Evolutionary conservation across 768 basidiomycete species (phyloP).

Genomic region (Hygrophoropsis aurantiaca): DNA sequence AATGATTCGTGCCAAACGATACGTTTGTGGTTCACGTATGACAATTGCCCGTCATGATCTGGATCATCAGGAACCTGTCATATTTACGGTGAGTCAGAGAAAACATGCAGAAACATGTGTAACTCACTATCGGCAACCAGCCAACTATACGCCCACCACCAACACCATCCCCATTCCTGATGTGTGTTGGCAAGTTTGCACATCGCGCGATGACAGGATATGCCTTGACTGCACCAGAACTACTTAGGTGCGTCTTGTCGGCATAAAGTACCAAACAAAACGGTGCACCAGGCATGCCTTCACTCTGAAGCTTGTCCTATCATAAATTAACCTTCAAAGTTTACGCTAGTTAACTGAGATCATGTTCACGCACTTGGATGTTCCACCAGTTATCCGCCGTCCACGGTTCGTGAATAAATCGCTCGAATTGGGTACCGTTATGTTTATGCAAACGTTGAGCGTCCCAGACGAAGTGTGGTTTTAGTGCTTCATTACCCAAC

Average conservation of each 20-base stretch:
- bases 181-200: slow-evolving; percentile 30
- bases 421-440: slow-evolving; percentile 22
- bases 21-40: slow-evolving; percentile 30
- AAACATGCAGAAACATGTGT: too few relatives aligned
- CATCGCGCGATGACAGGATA: slow-evolving; percentile 36
- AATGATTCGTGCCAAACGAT: slow-evolving; percentile 37
- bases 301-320: too few relatives aligned
- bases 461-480: slow-evolving; percentile 29
- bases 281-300: too few relatives aligned
- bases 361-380: slow-evolving; percentile 28
- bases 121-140: slow-evolving; percentile 38
- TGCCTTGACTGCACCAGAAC: slow-evolving; percentile 36
- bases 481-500: neutral
- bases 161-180: slow-evolving; percentile 32
- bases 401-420: slow-evolving; percentile 35
- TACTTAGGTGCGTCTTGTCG: slow-evolving; percentile 38
- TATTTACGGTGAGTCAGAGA: too few relatives aligned
- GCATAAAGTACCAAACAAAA: slow-evolving; percentile 37
- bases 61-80: neutral
- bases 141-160: slow-evolving; percentile 37
- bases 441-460: slow-evolving; percentile 25
- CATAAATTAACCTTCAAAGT: too few relatives aligned
- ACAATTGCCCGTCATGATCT: slow-evolving; percentile 29
- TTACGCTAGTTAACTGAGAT: neutral
- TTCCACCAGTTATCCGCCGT: slow-evolving; percentile 37